These are phyloP conservation scores for Epichloe coenophiala DNA, from an alignment of 2,329 filamentous ascomycete species.

Conservation along the genomic window DNA sequence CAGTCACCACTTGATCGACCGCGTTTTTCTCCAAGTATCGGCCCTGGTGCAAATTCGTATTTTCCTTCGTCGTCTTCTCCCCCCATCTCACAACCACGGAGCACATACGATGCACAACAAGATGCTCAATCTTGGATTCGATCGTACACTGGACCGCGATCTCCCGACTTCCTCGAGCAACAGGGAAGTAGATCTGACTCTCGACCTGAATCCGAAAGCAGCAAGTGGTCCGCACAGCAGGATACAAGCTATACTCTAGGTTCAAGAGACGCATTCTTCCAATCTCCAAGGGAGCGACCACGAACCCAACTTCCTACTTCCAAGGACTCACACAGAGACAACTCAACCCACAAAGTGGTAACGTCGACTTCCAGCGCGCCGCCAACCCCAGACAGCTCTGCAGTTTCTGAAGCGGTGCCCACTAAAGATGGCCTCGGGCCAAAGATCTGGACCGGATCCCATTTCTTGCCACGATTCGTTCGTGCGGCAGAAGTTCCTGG, in stretches of 20 bases:
- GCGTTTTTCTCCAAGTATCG: constrained; percentile 23
- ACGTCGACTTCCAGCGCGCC: constrained; percentile 15
- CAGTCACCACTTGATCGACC: constrained; percentile 35
- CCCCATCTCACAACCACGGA: constrained; percentile 29
- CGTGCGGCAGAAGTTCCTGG: constrained; percentile 55
- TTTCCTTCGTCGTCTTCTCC: constrained; percentile 28
- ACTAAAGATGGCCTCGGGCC: constrained; percentile 49
- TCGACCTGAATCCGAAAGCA: constrained; percentile 22
- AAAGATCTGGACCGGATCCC: constrained; percentile 56
- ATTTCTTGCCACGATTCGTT: constrained; percentile 54
- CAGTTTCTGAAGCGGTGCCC: constrained; percentile 28
- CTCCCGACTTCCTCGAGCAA: constrained; percentile 28
- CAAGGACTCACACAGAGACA: constrained; percentile 18
- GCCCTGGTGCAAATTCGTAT: constrained; percentile 31
- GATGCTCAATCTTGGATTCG: constrained; percentile 23
- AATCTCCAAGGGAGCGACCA: constrained; percentile 21
- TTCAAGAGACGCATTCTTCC: constrained; percentile 24
- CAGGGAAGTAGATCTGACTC: constrained; percentile 23
- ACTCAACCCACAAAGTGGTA: constrained; percentile 14
- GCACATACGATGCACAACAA: constrained; percentile 31
- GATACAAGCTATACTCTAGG: constrained; percentile 32
- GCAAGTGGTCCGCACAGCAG: constrained; percentile 25
- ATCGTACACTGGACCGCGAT: constrained; percentile 30
- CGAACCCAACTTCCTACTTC: constrained; percentile 23
- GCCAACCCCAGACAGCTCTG: constrained; percentile 15